A percentile compares a stretch with the other conserved stretches of the same genome.
Conservation (phyloP, 495 filamentous ascomycete genomes). For the Cetradonia linearis region DNA sequence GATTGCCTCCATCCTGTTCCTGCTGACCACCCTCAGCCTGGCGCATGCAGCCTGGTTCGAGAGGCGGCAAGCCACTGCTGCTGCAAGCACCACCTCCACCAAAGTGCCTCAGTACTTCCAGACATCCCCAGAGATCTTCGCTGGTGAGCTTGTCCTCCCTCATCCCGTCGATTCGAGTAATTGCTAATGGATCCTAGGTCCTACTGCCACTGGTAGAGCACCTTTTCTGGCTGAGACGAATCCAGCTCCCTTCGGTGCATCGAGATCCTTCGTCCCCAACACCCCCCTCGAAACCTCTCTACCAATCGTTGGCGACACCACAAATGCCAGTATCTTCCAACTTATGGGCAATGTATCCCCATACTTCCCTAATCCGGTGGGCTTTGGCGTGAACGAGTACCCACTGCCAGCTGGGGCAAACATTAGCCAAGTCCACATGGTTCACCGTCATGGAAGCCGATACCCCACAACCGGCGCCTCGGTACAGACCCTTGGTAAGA, state of each 20-base stretch:
- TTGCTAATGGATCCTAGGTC: slow-evolving; percentile 30
- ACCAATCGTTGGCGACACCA: slow-evolving; percentile 40
- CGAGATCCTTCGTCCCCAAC: slow-evolving; percentile 43
- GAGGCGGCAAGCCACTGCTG: slow-evolving; percentile 14
- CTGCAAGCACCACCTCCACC: slow-evolving; percentile 15
- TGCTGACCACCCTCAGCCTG: slow-evolving; percentile 15
- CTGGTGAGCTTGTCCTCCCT: slow-evolving; percentile 18
- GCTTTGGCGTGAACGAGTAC: slow-evolving; percentile 48
- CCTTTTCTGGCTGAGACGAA: slow-evolving; percentile 50
- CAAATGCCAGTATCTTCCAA: slow-evolving; percentile 45
- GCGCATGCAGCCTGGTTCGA: slow-evolving; percentile 17
- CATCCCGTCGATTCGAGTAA: background rate
- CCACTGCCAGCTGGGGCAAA: slow-evolving; percentile 44
- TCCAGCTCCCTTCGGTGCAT: slow-evolving; percentile 39
- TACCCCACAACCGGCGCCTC: slow-evolving; percentile 32
- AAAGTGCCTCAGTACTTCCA: slow-evolving; percentile 47
- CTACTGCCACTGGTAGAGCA: slow-evolving; percentile 46
- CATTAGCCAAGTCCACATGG: slow-evolving; percentile 44
- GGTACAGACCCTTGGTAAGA: slow-evolving; percentile 29
- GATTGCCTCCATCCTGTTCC: slow-evolving; percentile 4
- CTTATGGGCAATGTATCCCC: slow-evolving; percentile 41
- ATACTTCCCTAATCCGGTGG: slow-evolving; percentile 27
- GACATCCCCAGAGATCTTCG: slow-evolving; percentile 35
- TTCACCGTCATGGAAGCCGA: slow-evolving; percentile 37
- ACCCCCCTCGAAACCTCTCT: slow-evolving; percentile 47